Conservation (phyloP, 768 basidiomycete genomes). For the Podaxis sp. region DNA sequence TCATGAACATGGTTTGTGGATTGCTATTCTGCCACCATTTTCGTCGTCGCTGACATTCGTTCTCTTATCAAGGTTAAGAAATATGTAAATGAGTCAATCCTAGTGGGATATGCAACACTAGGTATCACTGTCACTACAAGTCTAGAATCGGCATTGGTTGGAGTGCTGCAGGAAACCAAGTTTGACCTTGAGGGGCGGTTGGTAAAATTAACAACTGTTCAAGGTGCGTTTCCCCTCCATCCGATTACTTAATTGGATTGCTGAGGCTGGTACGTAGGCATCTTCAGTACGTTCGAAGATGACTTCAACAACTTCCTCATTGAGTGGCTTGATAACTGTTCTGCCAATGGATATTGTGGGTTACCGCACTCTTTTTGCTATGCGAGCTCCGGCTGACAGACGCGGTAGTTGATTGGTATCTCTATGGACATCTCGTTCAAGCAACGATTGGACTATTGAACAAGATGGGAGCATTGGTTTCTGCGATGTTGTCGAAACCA, state of each 20-base stretch:
- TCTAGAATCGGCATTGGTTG: slow-evolving; percentile 54
- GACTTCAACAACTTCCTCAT: slow-evolving; percentile 37
- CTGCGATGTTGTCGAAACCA: slow-evolving; percentile 22
- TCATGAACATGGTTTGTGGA: slow-evolving; percentile 56
- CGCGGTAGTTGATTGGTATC: slow-evolving; percentile 54
- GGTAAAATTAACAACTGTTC: slow-evolving; percentile 44
- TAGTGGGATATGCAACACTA: slow-evolving; percentile 45
- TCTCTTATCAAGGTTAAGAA: slow-evolving; percentile 43
- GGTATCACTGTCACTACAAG: slow-evolving; percentile 52
- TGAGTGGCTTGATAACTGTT: slow-evolving; percentile 49
- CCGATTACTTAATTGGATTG: background rate
- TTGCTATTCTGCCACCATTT: slow-evolving; percentile 16
- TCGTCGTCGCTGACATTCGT: background rate
- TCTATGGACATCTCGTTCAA: slow-evolving; percentile 48
- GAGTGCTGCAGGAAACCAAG: slow-evolving; percentile 37
- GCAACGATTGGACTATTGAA: slow-evolving; percentile 41
- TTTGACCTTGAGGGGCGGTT: slow-evolving; percentile 62
- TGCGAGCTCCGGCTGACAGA: slow-evolving; percentile 7
- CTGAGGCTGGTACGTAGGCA: slow-evolving; percentile 24
- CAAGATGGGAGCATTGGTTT: slow-evolving; percentile 26
- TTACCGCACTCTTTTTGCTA: background rate
- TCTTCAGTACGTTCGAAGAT: slow-evolving; percentile 43
- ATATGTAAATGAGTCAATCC: slow-evolving; percentile 41
- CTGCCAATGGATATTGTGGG: slow-evolving; percentile 48
- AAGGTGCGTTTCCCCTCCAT: slow-evolving; percentile 34